A percentile compares a stretch with the other conserved stretches of the same genome.
Conservation (phyloP, 495 filamentous ascomycete genomes). For the Xylaria bambusicola region DNA sequence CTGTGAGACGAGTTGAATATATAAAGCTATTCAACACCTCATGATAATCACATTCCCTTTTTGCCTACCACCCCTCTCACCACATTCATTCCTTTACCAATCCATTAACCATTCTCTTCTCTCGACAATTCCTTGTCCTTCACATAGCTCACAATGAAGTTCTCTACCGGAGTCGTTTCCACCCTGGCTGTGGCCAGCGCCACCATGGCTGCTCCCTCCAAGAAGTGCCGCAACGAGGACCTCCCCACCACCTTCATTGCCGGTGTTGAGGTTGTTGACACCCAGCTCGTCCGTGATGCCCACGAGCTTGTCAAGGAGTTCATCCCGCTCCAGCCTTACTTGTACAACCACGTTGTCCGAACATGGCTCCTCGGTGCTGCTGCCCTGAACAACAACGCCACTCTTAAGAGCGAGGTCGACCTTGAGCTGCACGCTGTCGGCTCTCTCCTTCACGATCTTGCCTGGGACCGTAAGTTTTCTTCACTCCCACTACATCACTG, state of each 20-base stretch:
- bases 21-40: constrained; percentile 12
- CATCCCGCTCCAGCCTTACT: constrained; percentile 18
- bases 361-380: constrained; percentile 40
- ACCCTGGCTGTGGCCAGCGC: constrained; percentile 16
- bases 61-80: constrained; percentile 12
- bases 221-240: background rate
- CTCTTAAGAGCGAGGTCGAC: constrained; percentile 27
- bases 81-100: constrained; percentile 12
- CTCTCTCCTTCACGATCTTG: constrained; percentile 44
- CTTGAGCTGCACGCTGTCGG: constrained; percentile 38
- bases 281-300: constrained; percentile 38
- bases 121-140: background rate
- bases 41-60: background rate
- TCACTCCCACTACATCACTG: too few species aligned
- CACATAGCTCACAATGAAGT: constrained; percentile 15
- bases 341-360: constrained; percentile 44
- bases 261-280: constrained; percentile 41
- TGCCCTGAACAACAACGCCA: constrained; percentile 29
- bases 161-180: constrained; percentile 12
- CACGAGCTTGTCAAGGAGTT: constrained; percentile 38
- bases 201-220: constrained; percentile 11
- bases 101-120: background rate
- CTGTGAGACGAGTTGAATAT: constrained; percentile 1
- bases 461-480: constrained; percentile 31
- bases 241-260: constrained; percentile 22